Conservation (phyloP, 2,329 filamentous ascomycete species). For the Fusarium miscanthi region DNA sequence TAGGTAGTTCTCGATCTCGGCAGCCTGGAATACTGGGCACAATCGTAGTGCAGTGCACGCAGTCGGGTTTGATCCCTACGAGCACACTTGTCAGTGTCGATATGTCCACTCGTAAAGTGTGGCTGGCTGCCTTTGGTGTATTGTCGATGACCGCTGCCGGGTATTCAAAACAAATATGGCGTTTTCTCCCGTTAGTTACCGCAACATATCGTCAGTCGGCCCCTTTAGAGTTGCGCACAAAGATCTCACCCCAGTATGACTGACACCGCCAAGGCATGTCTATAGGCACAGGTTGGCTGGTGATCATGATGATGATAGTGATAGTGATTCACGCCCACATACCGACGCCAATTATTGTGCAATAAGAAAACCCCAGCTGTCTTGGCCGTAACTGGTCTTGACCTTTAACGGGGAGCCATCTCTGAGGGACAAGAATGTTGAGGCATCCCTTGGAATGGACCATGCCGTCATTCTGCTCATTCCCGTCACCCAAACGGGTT, state of each 20-base stretch:
- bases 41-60: neutral
- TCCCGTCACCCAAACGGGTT: slow-evolving; percentile 1
- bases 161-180: neutral
- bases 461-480: slow-evolving; percentile 18
- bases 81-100: neutral
- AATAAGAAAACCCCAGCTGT: neutral
- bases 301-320: neutral
- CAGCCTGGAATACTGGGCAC: too few species aligned
- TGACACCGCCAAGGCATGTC: neutral
- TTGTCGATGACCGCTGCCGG: neutral
- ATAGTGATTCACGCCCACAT: slow-evolving; percentile 7
- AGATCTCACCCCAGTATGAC: neutral
- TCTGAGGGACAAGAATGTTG: slow-evolving; percentile 10
- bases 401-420: neutral
- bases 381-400: neutral
- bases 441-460: slow-evolving; percentile 20
- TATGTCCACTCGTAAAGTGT: neutral
- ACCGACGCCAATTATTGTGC: neutral
- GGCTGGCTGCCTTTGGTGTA: neutral
- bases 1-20: too few species aligned
- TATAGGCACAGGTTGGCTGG: neutral
- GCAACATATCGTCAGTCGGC: neutral
- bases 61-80: neutral
- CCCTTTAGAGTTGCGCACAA: neutral
- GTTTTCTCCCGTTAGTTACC: neutral